A percentile compares a stretch with the other conserved stretches of the same genome.
phyloP scores from a whole-genome alignment of 2,329 filamentous ascomycete species.

The Cercospora sp. region DNA sequence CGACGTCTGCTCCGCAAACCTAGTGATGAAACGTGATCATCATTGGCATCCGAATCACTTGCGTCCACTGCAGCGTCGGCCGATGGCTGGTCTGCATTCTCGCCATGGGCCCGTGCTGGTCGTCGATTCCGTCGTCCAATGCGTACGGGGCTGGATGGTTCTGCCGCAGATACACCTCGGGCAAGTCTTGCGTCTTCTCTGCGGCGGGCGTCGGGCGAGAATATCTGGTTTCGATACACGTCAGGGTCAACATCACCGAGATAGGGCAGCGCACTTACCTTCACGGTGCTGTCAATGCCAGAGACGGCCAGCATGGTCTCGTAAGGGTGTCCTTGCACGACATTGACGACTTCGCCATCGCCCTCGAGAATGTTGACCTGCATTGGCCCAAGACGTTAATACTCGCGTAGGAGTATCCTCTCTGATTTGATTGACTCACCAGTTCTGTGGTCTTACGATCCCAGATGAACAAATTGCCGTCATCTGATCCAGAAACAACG shows the following conservation, averaged over 20 bases:
- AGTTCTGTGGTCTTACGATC: conserved; percentile 62
- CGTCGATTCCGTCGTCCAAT: conserved; percentile 21
- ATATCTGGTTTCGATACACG: conserved; percentile 71
- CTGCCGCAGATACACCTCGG: conserved; percentile 57
- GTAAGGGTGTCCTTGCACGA: conserved; percentile 67
- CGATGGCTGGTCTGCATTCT: conserved; percentile 9
- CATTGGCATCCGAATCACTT: conserved; percentile 33
- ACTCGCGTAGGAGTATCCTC: neutral
- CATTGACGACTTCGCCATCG: conserved; percentile 70
- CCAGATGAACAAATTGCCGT: conserved; percentile 69
- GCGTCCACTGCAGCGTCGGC: conserved; percentile 37
- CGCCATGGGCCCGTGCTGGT: neutral
- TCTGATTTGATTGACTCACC: neutral
- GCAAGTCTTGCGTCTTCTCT: conserved; percentile 60
- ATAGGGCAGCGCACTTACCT: conserved; percentile 32
- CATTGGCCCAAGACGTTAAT: neutral
- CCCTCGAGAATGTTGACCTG: conserved; percentile 64
- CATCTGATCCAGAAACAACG: conserved; percentile 67
- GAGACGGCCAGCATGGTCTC: conserved; percentile 67
- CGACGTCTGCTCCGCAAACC: conserved; percentile 59
- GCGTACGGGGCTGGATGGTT: conserved; percentile 38
- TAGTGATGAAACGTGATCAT: conserved; percentile 43
- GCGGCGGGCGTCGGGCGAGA: conserved; percentile 60
- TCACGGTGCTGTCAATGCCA: conserved; percentile 50
- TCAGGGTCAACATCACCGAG: conserved; percentile 64